These are phyloP conservation scores for Sequoia sempervirens DNA, from an alignment of 75 land plant species.

Conservation along the genomic window DNA sequence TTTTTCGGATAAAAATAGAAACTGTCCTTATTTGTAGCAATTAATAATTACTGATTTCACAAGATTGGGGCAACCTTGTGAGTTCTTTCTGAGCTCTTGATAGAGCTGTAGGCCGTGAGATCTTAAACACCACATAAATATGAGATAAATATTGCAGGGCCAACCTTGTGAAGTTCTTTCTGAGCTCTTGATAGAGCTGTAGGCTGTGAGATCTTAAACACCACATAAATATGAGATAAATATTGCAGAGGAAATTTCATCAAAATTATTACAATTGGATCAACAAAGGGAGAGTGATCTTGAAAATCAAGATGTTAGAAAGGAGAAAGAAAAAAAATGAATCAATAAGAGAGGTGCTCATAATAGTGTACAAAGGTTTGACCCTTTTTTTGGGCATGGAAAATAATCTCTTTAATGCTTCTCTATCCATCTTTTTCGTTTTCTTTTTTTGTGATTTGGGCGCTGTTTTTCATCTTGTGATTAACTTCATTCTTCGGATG, in stretches of 20 bases:
- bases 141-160: background rate
- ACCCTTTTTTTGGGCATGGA: background rate
- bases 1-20: background rate
- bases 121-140: background rate
- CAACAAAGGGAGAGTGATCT: background rate
- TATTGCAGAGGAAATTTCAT: background rate
- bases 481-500: background rate
- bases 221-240: background rate
- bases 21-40: background rate
- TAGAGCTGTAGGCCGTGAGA: background rate
- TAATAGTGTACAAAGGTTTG: background rate
- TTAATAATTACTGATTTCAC: background rate
- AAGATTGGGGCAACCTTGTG: background rate
- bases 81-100: background rate
- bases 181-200: background rate
- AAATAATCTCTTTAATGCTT: background rate
- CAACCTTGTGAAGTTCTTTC: no score
- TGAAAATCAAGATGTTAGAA: background rate
- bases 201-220: background rate
- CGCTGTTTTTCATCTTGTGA: background rate
- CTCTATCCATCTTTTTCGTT: background rate
- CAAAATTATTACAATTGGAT: background rate
- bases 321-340: background rate
- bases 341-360: background rate
- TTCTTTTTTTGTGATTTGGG: background rate